phyloP scores from a whole-genome alignment of 176 grass and related monocot genomes.

The Cocos nucifera region DNA sequence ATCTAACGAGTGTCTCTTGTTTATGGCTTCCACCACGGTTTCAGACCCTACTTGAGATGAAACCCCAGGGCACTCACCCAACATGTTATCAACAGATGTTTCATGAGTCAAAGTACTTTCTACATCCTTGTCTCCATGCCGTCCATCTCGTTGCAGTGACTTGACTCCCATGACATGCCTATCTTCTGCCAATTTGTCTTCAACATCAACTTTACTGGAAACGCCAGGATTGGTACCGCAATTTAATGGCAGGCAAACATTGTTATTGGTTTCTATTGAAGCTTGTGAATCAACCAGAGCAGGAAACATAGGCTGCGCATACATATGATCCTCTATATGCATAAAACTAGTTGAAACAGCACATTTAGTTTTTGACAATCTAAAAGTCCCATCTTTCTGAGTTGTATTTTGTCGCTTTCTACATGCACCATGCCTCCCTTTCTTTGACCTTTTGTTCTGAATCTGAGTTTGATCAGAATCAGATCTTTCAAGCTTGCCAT shows the following conservation, averaged over 20 bases:
- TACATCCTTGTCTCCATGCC: conserved; percentile 36
- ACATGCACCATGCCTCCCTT: conserved; percentile 8
- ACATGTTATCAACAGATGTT: conserved; percentile 24
- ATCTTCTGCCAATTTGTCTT: conserved; percentile 2
- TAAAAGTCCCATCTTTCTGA: conserved; percentile 31
- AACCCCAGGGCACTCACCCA: conserved; percentile 22
- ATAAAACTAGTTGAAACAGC: conserved; percentile 20
- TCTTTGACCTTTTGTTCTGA: conserved; percentile 28
- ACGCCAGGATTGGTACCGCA: conserved; percentile 8
- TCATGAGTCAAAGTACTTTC: conserved; percentile 48
- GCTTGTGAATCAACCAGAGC: conserved; percentile 19
- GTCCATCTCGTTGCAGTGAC: conserved; percentile 24
- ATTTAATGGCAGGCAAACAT: conserved; percentile 13
- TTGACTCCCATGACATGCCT: conserved; percentile 8
- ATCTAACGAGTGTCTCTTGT: conserved; percentile 18
- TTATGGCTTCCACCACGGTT: conserved; percentile 23
- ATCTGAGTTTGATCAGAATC: conserved; percentile 31
- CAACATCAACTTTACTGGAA: conserved; percentile 11
- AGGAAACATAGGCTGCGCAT: conserved; percentile 13
- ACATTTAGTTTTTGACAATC: conserved; percentile 22
- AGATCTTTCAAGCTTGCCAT: conserved; percentile 19
- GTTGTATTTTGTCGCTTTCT: conserved; percentile 21
- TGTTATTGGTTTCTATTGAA: conserved; percentile 12
- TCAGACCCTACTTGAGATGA: conserved; percentile 22
- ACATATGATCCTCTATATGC: conserved; percentile 19